Evolutionary conservation across 2,329 filamentous ascomycete species (phyloP), one percentile per base, ranked within the genome.

Genomic region (Proliferodiscus dingleyae): DNA sequence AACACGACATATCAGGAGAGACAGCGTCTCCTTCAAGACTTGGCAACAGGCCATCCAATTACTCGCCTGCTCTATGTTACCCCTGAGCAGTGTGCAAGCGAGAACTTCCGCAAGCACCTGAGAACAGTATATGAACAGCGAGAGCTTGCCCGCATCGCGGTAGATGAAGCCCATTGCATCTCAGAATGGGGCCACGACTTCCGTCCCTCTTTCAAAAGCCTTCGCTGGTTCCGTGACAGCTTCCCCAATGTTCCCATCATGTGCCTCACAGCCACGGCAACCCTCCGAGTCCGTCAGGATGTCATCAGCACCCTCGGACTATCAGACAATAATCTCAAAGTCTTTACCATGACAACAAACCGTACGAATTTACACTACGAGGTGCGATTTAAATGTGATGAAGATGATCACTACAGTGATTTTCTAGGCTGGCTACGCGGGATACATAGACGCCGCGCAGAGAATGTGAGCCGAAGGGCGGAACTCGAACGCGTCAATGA

Each of bases 161-260:
- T 97, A 46, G 91, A 97, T 61, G 91, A 97, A 68, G 91, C 91
- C 2, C 91, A 97, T 65, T 97, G 91, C 65, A 95, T 97, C 56
- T 95, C 88, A 19, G 90, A 96, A 81, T 96, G 91, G 91, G 91
- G 91, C 2, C 90, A 97, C 64, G 91, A 97, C 65, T 97, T 97
- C 63, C 85, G 91, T n/a, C 87, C 84, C 28, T 87, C 89, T 46
- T 97, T 95, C 67, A 89, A 93, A 61, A 79, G 85, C 16, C 75
- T 97, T 5, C 83, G 80, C 2, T 96, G 88, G 81, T 93, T 97
- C 70, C 84, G 87, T 56, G 75, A 80, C 39, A 81, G 81, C 5
- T 89, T 93, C 54, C 87, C 89, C 0, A 77, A 86, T 45, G 87
- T 96, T 0, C 90, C 91, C 4, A 85, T 97, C 51, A 95, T 93